These are phyloP conservation scores for Hypholoma fasciculare DNA, from an alignment of 768 basidiomycete genomes.

Conservation along the genomic window DNA sequence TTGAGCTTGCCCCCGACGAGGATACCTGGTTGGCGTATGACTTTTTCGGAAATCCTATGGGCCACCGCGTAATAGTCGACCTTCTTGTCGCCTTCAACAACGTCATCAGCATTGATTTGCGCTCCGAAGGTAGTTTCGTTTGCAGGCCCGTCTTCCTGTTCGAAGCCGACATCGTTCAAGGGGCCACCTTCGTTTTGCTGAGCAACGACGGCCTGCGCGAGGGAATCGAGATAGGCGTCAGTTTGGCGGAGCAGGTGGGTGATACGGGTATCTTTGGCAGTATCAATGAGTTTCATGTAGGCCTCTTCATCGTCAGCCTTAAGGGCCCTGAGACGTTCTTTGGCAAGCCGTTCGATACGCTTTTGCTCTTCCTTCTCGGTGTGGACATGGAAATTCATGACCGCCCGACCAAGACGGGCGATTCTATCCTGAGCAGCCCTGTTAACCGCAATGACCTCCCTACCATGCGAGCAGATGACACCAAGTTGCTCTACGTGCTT, in stretches of 20 bases:
- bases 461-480: conserved; percentile 83
- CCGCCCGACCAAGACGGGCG: conserved; percentile 74
- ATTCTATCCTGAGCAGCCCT: conserved; percentile 64
- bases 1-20: conserved; percentile 89
- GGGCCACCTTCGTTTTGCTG: conserved; percentile 79
- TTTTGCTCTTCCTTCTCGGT: conserved; percentile 99
- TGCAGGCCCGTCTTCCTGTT: conserved; percentile 70
- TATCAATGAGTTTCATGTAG: conserved; percentile 99
- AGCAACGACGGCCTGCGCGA: conserved; percentile 89
- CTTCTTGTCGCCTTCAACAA: conserved; percentile 59
- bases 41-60: conserved; percentile 86
- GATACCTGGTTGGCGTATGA: conserved; percentile 70
- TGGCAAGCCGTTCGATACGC: conserved; percentile 91
- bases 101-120: conserved; percentile 63
- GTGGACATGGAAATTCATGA: conserved; percentile 80
- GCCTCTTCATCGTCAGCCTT: conserved; percentile 99
- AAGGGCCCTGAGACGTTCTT: conserved; percentile 97
- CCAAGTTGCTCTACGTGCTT: conserved; percentile 94
- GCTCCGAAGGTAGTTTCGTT: conserved; percentile 93
- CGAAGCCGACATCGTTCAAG: conserved; percentile 43
- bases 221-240: conserved; percentile 90
- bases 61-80: conserved; percentile 97
- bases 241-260: conserved; percentile 95
- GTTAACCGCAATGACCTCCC: conserved; percentile 68
- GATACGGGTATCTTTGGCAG: conserved; percentile 98